phyloP scores from a whole-genome alignment of 2,329 filamentous ascomycete species.

The Cercospora sp. region DNA sequence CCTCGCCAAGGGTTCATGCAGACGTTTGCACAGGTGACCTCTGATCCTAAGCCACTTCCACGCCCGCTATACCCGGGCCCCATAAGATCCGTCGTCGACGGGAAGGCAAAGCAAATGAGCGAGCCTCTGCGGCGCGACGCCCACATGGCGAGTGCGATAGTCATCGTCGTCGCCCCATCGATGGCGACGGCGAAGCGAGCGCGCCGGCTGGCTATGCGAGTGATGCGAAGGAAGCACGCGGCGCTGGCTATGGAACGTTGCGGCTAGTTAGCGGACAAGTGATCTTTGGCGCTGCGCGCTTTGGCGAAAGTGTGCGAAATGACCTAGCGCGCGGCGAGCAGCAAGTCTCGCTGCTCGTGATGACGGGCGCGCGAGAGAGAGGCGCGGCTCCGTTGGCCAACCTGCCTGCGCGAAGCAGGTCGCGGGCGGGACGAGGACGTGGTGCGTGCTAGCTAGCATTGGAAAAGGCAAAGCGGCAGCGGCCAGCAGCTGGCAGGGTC shows the following conservation, averaged over 20 bases:
- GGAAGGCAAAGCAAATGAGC: constrained; percentile 9
- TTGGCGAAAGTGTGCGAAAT: not conserved
- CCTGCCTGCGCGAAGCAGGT: not conserved
- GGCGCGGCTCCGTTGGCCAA: constrained; percentile 1
- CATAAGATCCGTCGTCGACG: not conserved
- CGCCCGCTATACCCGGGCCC: not conserved
- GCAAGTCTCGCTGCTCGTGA: not conserved
- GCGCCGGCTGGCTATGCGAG: not conserved
- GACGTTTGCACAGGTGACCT: constrained; percentile 3
- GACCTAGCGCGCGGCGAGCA: not conserved
- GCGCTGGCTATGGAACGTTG: not conserved
- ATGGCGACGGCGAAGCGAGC: not conserved
- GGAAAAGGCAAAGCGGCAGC: constrained; percentile 22
- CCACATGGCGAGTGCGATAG: not conserved
- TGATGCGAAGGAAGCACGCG: not conserved
- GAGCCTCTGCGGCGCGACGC: not conserved
- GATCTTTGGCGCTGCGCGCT: not conserved
- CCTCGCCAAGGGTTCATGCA: constrained; percentile 8
- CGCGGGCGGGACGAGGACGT: not conserved
- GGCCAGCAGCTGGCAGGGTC: not conserved
- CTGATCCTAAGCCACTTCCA: not conserved
- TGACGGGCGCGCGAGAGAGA: not conserved
- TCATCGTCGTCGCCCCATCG: not conserved
- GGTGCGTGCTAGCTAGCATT: constrained; percentile 7
- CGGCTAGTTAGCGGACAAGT: not conserved